Evolutionary conservation across 129 eudicot genomes (phyloP), one percentile per base, ranked within the genome.

Genomic region (Helianthus tuberosus): DNA sequence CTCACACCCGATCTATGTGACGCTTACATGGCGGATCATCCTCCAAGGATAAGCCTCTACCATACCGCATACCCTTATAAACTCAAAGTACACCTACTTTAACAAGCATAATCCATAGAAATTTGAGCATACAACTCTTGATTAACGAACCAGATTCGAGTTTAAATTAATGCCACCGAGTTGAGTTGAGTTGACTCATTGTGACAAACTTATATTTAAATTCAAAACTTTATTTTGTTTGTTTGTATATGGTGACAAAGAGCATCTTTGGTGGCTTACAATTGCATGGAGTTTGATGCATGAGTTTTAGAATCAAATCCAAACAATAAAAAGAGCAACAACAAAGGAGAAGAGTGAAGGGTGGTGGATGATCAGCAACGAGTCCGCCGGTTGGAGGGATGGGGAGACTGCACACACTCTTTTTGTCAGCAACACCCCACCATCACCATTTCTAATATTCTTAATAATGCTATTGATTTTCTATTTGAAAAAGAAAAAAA

Each of bases 321-420:
- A 71, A 70, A 69, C 57, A 23, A 46, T 14, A 76, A 67, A 32
- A 75, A 20, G 2, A 51, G 41, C 20, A 55, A 64, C 39, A 53
- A 43, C 47, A 43, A 43, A 49, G 36, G 32, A 27, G 58, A 25
- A 57, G 29, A 57, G 66, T n/a, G n/a, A n/a, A n/a, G n/a, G n/a
- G n/a, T 47, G 81, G 71, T 61, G 71, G 71, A n/a, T 66, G 76
- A 48, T 77, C 82, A 77, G 82, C 82, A 70, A 27, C n/a, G 36
- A 77, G 14, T 77, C 82, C 82, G 82, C 82, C 76, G 82, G 82
- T 77, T 77, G 82, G 75, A 77, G 75, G 76, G 76, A 77, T 77
- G 74, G 81, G 5, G 62, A 20, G 6, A 23, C 47, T 43, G 47
- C 47, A 43, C 47, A 43, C 47, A 1, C 46, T 41, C 27, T 16